phyloP scores from a whole-genome alignment of 1,284 basidiomycete genomes.

The Marasmius oreades region DNA sequence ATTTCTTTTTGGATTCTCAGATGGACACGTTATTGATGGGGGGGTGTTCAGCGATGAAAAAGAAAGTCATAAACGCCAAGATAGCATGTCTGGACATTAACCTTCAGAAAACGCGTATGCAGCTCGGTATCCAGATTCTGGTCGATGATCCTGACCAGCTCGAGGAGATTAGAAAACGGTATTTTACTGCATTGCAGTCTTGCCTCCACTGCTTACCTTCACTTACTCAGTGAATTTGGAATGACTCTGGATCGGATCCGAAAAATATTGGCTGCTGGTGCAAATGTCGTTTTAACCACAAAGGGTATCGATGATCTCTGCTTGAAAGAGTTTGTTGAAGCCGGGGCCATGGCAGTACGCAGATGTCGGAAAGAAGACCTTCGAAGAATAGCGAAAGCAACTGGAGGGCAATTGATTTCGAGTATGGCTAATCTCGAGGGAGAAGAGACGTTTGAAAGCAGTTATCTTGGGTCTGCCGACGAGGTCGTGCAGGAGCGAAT shows the following conservation, averaged over 20 bases:
- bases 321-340: constrained; percentile 98
- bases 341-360: constrained; percentile 97
- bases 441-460: constrained; percentile 95
- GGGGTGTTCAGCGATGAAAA: constrained; percentile 81
- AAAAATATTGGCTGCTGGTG: constrained; percentile 94
- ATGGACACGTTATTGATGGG: not conserved
- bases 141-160: constrained; percentile 97
- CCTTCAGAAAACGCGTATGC: constrained; percentile 96
- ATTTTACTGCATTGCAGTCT: constrained; percentile 17
- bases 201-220: constrained; percentile 8
- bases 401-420: constrained; percentile 91
- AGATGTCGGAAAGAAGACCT: constrained; percentile 98
- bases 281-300: constrained; percentile 96
- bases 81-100: constrained; percentile 99
- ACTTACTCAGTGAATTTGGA: constrained; percentile 76
- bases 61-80: constrained; percentile 88
- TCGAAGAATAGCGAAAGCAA: constrained; percentile 95
- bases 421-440: constrained; percentile 97
- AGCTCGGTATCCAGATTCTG: constrained; percentile 95
- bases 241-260: constrained; percentile 95
- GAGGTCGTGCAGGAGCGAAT: constrained; percentile 97
- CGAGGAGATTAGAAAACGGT: constrained; percentile 94
- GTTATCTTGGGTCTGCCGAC: constrained; percentile 87
- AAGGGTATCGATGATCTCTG: constrained; percentile 99
- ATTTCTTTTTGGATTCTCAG: constrained; percentile 6